Base-by-base conservation (phyloP, 1,284 basidiomycete species). In the Kalmanozyma brasiliensis region DNA sequence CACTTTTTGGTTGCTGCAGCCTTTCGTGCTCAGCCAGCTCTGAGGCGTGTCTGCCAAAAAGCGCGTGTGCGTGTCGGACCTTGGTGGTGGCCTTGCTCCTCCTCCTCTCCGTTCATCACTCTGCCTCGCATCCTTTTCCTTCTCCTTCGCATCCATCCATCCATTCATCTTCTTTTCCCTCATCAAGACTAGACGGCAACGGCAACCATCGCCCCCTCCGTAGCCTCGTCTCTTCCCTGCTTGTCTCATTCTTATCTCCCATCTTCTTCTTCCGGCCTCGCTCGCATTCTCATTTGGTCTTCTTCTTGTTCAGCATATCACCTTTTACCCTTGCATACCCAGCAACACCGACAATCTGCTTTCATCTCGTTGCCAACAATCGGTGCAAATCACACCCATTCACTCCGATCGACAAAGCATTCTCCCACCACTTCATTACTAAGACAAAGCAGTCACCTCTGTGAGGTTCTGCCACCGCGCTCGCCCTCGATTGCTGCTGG, bases 401-500 rank as follows among this genome's bases (percentile, higher is more conserved):
- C 35, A 30, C 48, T 52, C 49, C 53, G 44, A 43, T 32, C 24
- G n/a, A n/a, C n/a, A n/a, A 17, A 8, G 14, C 36, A n/a, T 23
- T 22, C 29, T 36, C 44, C 51, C 38, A 42, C 20, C 36, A 9
- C 16, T 20, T 29, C 42, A n/a, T 40, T 34, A 16, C 23, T 51
- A 14, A 33, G 24, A 41, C 40, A 35, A 24, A 19, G 17, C 45
- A 30, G 37, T 9, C 51, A 33, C 62, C 61, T 58, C 51, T 58
- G 62, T 35, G 46, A 65, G 55, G 48, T 37, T 29, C 22, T 8
- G 2, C n/a, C 36, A n/a, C n/a, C n/a, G n/a, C n/a, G n/a, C n/a
- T n/a, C n/a, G n/a, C n/a, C n/a, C n/a, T n/a, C n/a, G n/a, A n/a
- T 23, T 35, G 62, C 49, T 58, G 53, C 57, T 49, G 60, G 65